A percentile compares a stretch with the other conserved stretches of the same genome.
These are phyloP conservation scores for Rhodocollybia butyracea DNA, from an alignment of 768 basidiomycete genomes.

Conservation along the genomic window DNA sequence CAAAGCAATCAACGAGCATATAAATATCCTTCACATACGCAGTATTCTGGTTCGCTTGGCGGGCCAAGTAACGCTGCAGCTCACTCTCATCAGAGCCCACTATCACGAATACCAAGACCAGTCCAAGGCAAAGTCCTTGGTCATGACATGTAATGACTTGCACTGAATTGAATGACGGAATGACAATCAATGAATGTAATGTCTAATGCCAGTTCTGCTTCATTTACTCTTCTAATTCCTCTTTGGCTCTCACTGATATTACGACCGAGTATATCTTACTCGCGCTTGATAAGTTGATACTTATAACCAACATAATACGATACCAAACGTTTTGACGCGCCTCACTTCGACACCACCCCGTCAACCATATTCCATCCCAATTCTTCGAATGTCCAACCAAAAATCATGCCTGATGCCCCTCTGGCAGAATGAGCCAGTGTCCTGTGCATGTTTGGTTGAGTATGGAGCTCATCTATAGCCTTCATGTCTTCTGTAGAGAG, in stretches of 20 bases:
- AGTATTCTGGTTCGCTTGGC: neutral
- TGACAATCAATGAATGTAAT: no score
- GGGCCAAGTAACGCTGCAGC: no score
- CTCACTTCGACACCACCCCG: constrained; percentile 18
- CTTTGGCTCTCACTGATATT: neutral
- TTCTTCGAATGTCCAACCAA: constrained; percentile 44
- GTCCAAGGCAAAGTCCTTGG: neutral
- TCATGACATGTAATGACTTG: neutral
- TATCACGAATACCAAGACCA: neutral
- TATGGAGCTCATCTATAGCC: constrained; percentile 37
- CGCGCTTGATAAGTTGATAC: neutral
- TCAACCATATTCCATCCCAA: constrained; percentile 38
- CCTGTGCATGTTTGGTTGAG: constrained; percentile 36
- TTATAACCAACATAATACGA: neutral
- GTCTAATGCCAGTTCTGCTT: neutral
- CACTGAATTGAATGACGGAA: no score
- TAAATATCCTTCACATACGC: neutral
- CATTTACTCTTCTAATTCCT: neutral
- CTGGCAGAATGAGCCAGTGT: constrained; percentile 22
- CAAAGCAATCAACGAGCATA: neutral
- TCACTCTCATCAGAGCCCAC: neutral
- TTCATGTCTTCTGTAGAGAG: constrained; percentile 36
- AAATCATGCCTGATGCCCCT: constrained; percentile 25
- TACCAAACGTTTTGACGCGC: no score
- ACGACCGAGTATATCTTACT: neutral